Conservation (phyloP, 805 yeast species). For the Ogataea thermomethanolica region DNA sequence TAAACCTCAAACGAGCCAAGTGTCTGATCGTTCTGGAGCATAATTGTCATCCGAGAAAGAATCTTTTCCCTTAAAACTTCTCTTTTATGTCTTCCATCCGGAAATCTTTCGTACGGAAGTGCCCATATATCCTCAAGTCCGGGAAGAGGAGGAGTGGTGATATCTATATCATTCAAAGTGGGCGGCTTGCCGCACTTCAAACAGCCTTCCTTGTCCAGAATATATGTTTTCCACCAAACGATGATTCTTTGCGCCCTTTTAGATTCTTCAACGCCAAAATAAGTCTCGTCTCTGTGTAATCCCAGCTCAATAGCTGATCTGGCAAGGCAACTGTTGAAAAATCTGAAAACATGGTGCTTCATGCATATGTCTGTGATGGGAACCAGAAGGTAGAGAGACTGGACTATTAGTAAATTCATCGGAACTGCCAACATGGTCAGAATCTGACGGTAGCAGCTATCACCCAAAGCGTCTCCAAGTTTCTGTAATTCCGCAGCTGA, state of each 20-base stretch:
- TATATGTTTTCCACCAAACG: slow-evolving; percentile 49
- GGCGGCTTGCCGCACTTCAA: slow-evolving; percentile 50
- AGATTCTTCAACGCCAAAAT: slow-evolving; percentile 32
- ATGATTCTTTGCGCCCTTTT: slow-evolving; percentile 39
- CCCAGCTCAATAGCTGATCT: slow-evolving; percentile 58
- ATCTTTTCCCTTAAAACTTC: slow-evolving; percentile 8
- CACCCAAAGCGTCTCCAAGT: slow-evolving; percentile 24
- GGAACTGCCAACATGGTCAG: not conserved
- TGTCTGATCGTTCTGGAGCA: not conserved
- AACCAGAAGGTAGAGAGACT: not conserved
- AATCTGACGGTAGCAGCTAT: not conserved
- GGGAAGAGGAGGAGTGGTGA: slow-evolving; percentile 31
- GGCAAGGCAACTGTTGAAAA: slow-evolving; percentile 43
- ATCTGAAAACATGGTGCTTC: slow-evolving; percentile 4
- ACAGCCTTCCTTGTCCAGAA: slow-evolving; percentile 43
- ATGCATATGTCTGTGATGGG: not conserved
- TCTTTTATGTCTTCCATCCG: slow-evolving; percentile 14
- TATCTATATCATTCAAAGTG: slow-evolving; percentile 39
- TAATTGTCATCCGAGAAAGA: slow-evolving; percentile 9
- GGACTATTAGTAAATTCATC: not conserved
- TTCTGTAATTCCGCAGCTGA: slow-evolving; percentile 22
- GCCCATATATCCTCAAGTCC: slow-evolving; percentile 26
- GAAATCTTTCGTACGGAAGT: slow-evolving; percentile 9
- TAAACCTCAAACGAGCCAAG: slow-evolving; percentile 11
- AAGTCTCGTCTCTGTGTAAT: slow-evolving; percentile 47